Evolutionary conservation across 768 basidiomycete genomes (phyloP).

Genomic region (Boletus patriciae): DNA sequence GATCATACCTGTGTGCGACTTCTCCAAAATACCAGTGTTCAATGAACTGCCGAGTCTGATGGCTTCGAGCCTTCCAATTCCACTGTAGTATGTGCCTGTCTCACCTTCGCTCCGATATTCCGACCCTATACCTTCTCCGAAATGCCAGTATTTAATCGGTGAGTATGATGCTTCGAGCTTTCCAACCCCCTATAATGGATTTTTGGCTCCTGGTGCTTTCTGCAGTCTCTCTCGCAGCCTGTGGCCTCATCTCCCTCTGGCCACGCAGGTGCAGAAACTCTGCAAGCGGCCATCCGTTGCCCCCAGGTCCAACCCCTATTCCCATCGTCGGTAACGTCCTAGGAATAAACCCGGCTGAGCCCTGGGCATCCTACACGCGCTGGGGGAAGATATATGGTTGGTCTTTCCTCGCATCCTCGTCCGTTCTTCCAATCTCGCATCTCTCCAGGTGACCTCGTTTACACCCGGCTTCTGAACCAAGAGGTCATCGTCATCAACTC

Average conservation of each 20-base stretch:
- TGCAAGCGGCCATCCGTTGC: conserved; percentile 28
- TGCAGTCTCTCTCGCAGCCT: conserved; percentile 2
- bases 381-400: conserved; percentile 36
- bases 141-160: background rate
- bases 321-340: conserved; percentile 33
- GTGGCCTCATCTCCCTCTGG: conserved; percentile 8
- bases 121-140: background rate
- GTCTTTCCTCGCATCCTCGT: conserved; percentile 10
- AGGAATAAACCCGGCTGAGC: conserved; percentile 26
- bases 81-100: background rate
- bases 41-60: background rate
- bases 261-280: conserved; percentile 1
- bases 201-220: conserved; percentile 12
- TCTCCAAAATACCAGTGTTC: background rate
- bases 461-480: conserved; percentile 37
- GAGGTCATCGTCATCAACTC: conserved; percentile 43
- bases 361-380: conserved; percentile 34
- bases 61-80: background rate
- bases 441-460: conserved; percentile 37
- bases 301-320: conserved; percentile 54
- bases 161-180: background rate
- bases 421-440: background rate
- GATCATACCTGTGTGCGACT: no score
- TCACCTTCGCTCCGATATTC: conserved; percentile 3
- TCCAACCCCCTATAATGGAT: conserved; percentile 9